Conservation (phyloP, 1,284 basidiomycete species). For the Neonothopanus nambi region DNA sequence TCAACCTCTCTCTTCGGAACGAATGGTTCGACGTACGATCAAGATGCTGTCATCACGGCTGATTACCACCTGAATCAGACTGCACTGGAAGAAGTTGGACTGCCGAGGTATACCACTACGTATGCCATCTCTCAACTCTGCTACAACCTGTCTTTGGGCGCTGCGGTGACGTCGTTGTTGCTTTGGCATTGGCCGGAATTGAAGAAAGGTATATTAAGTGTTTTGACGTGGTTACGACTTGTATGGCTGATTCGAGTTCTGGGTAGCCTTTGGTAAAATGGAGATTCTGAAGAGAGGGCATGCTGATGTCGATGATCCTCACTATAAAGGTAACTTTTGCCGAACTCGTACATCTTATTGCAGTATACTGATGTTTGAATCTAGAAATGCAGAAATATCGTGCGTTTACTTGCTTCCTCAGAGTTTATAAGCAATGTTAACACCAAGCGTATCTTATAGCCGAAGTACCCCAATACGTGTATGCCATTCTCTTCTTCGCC, state of each 20-base stretch:
- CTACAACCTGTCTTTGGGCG: slow-evolving; percentile 51
- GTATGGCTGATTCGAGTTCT: not conserved
- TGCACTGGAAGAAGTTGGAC: slow-evolving; percentile 39
- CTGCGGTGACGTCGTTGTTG: slow-evolving; percentile 48
- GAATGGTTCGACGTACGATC: slow-evolving; percentile 46
- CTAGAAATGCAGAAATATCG: slow-evolving; percentile 51
- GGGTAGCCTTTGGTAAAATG: slow-evolving; percentile 42
- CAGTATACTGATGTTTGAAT: slow-evolving; percentile 10
- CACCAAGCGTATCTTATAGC: slow-evolving; percentile 21
- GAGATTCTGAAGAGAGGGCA: slow-evolving; percentile 38
- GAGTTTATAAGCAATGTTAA: not conserved
- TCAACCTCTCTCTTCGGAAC: slow-evolving; percentile 46
- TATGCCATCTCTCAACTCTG: slow-evolving; percentile 50
- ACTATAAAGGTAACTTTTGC: slow-evolving; percentile 38
- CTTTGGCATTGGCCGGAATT: slow-evolving; percentile 54
- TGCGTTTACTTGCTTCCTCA: not conserved
- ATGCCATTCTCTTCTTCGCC: slow-evolving; percentile 43
- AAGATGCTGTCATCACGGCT: slow-evolving; percentile 42
- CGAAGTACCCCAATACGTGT: slow-evolving; percentile 58
- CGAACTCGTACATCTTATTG: not conserved
- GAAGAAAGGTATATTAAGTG: slow-evolving; percentile 22
- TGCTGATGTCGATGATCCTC: slow-evolving; percentile 46
- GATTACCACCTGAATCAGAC: slow-evolving; percentile 41
- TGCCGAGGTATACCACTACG: slow-evolving; percentile 51
- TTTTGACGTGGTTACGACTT: not conserved